Evolutionary conservation across 331 rosid genomes (phyloP).

Genomic region (Malus hybrid): DNA sequence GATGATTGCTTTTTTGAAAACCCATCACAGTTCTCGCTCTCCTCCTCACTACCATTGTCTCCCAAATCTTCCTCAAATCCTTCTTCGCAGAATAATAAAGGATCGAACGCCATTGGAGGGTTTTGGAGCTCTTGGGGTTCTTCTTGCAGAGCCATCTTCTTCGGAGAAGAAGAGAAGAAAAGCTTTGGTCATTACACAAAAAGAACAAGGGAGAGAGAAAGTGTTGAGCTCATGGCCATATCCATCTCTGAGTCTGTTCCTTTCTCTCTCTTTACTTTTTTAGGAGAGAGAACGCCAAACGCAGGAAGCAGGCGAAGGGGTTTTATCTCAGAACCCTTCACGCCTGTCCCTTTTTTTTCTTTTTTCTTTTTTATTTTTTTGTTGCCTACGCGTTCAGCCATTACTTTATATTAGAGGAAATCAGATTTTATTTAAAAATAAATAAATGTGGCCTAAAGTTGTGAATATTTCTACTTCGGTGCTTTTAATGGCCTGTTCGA

Average conservation of each 20-base stretch:
- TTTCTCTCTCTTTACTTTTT: conserved; percentile 23
- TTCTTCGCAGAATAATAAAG: conserved; percentile 62
- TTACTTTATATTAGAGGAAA: no score
- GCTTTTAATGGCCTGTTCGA: no score
- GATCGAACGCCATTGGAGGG: conserved; percentile 31
- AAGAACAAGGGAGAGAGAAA: no score
- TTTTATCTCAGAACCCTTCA: conserved; percentile 45
- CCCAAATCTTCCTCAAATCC: conserved; percentile 41
- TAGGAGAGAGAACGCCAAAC: conserved; percentile 22
- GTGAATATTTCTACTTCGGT: no score
- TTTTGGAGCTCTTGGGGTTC: no score
- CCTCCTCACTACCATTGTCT: conserved; percentile 17
- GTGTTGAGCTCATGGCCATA: no score
- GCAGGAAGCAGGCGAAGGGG: conserved; percentile 38
- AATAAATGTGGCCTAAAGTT: neutral
- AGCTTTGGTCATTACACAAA: no score
- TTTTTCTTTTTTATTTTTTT: neutral
- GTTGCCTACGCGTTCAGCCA: no score
- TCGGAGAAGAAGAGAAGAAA: no score
- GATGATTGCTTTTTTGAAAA: conserved; percentile 21
- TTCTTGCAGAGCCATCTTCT: no score
- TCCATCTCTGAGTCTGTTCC: no score
- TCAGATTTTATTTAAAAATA: neutral
- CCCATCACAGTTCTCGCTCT: conserved; percentile 17
- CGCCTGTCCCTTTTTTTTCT: conserved; percentile 40